Evolutionary conservation across 2,329 filamentous ascomycete genomes (phyloP), one percentile per base, ranked within the genome.

Genomic region (Alternaria sp.): DNA sequence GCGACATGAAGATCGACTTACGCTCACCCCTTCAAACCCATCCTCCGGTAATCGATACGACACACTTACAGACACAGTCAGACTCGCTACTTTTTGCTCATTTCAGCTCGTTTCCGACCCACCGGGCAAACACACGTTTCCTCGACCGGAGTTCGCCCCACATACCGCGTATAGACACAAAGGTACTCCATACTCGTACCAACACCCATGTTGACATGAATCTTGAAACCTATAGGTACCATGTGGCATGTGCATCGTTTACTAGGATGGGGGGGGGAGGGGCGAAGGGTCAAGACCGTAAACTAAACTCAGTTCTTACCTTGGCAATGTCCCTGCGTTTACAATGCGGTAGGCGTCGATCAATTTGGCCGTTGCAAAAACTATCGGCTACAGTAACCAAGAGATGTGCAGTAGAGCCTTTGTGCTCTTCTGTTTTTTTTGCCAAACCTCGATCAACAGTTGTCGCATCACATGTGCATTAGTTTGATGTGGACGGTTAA

Each of bases 1-100:
- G 23, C 31, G 31, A 48, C 36, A 48, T 48, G 13, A 26, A 14
- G 44, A 48, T 48, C 44, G 44, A 48, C 44, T 48, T 48, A 36
- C 24, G 29, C 34, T 48, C 31, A 26, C 23, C 44, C 44, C 8
- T 26, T n/a, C 44, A 11, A 11, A n/a, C 31, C 6, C 29, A 24
- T 48, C 31, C 14, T 34, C 13, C 21, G 13, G 7, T 7, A 24
- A 33, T 21, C 44, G 5, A 24, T 24, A 14, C 21, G 21, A 40
- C 21, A 24, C 24, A 11, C 3, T 24, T 24, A 21, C 21, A 40
- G 37, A 14, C 21, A 7, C 37, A 24, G 21, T 40, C 11, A 13
- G 37, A 24, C 11, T 17, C 37, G 24, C 14, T 24, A 23, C 37
- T 14, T 40, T 40, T 24, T 24, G 11, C 37, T 24, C 21, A 23